Base-by-base conservation (phyloP, 2,329 filamentous ascomycete species). In the Penicillium sp. region DNA sequence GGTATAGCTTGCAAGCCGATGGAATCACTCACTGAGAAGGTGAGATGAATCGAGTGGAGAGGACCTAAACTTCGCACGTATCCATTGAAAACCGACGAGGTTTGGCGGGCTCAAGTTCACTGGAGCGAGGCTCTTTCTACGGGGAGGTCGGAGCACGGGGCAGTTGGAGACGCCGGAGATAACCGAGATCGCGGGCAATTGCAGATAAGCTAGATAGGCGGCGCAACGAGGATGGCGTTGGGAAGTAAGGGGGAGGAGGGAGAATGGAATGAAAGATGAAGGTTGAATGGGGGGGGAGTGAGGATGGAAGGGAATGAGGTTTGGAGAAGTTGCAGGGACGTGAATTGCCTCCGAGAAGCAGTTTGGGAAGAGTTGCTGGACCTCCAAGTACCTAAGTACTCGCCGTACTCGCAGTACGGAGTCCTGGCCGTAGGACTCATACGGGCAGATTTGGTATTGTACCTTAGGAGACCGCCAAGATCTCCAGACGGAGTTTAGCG, bases 101-200 rank as follows among this genome's bases (percentile, higher is more conserved):
- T 24, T n/a, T 33, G 12, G 54, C 44, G 19, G 17, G 54, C 2
- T 24, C 42, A 58, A 54, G 56, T 51, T 53, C 57, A 51, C 38
- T 53, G 42, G 50, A 9, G 40, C 2, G 40, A 44, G 38, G 38
- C 38, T 53, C 47, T 40, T 45, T 30, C 26, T 50, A 26, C 9
- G 10, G n/a, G 35, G n/a, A 58, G 35, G 33, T 54, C 49, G 61
- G 59, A 63, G 59, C 63, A 54, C 61, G 64, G 64, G 26, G 56
- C 65, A 56, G 44, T 65, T 73, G 69, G 67, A 67, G 67, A 62
- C 64, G 64, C 70, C 70, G 70, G 69, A 72, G 69, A 72, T 70
- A 73, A 68, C 70, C 70, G 72, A 71, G 59, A 64, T 61, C 55
- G 60, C 56, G 61, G 59, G 49, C 67, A 71, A 74, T 71, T 72